A percentile compares a stretch with the other conserved stretches of the same genome.
phyloP scores from a whole-genome alignment of 306 rosid species.

The Quercus berberidifolia region DNA sequence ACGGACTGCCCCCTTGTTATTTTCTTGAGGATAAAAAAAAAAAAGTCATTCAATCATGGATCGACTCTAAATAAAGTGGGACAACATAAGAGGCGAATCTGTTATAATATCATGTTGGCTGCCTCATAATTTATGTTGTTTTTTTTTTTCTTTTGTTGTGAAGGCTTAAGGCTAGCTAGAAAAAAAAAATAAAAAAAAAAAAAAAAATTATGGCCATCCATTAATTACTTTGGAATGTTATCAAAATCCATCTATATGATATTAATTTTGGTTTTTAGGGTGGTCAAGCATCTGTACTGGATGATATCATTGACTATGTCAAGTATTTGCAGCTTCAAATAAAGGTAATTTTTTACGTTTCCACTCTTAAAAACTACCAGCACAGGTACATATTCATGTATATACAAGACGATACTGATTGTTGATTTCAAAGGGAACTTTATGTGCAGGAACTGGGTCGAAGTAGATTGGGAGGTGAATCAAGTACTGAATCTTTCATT shows the following conservation, averaged over 20 bases:
- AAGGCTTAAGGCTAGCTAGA: not conserved
- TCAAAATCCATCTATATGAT: constrained; percentile 1
- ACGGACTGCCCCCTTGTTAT: too few species aligned
- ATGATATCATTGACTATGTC: constrained; percentile 77
- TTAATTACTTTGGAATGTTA: not conserved
- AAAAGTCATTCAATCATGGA: not conserved
- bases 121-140: not conserved
- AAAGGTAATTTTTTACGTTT: constrained; percentile 43
- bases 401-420: not conserved
- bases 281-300: constrained; percentile 57
- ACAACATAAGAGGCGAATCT: not conserved
- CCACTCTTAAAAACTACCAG: not conserved
- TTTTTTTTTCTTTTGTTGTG: not conserved
- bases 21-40: too few species aligned
- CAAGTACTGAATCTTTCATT: constrained; percentile 51
- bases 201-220: not conserved
- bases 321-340: constrained; percentile 75
- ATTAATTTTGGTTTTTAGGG: constrained; percentile 48
- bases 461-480: constrained; percentile 56
- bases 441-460: constrained; percentile 65
- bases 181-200: too few species aligned
- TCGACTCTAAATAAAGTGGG: not conserved
- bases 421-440: not conserved
- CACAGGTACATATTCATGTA: not conserved
- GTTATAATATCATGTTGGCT: not conserved